Evolutionary conservation across 2,329 filamentous ascomycete species (phyloP), one percentile per base, ranked within the genome.

Genomic region (Pyrenochaeta sp.): DNA sequence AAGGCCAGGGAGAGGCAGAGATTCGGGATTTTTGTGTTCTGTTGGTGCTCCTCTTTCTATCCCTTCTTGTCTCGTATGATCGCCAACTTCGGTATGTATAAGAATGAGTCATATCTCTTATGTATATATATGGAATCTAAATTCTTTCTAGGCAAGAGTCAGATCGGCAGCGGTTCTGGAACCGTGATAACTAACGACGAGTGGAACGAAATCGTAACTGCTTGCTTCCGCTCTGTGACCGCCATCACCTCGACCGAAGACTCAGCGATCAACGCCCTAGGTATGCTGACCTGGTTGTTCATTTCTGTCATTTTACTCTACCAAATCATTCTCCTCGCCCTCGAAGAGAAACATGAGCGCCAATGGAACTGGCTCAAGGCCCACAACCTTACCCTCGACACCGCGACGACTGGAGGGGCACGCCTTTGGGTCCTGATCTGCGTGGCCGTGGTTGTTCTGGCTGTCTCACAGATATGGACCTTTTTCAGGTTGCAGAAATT

Each of bases 21-120:
- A 44, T 61, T 59, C 52, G 37, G 54, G 24, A 50, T 59, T 19
- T 61, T 64, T 8, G 54, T 66, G 1, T 10, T 61, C 12, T 69
- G 65, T 34, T 66, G 61, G 60, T 44, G 61, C 6, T 32, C 65
- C 15, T 59, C 56, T 1, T 58, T 70, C 28, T 68, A 59, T 52
- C 59, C 67, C 0, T 68, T 71, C 37, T 56, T 66, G 13, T 63
- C 56, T 28, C 61, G 59, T 3, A 66, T 64, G 57, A 52, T 55
- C 40, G 61, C 52, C 2, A 63, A 57, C 7, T 65, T 61, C 30
- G 60, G 65, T 61, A 52, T 42, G 43, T 19, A 19, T 19, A 19
- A 19, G 19, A 19, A 19, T 19, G 19, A 19, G 19, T 19, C 19
- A 19, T 19, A 19, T 19, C 19, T 19, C 19, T 19, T 19, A 19